These are phyloP conservation scores for Yamadazyma takamatsuzukensis DNA, from an alignment of 805 yeast species.

Conservation along the genomic window DNA sequence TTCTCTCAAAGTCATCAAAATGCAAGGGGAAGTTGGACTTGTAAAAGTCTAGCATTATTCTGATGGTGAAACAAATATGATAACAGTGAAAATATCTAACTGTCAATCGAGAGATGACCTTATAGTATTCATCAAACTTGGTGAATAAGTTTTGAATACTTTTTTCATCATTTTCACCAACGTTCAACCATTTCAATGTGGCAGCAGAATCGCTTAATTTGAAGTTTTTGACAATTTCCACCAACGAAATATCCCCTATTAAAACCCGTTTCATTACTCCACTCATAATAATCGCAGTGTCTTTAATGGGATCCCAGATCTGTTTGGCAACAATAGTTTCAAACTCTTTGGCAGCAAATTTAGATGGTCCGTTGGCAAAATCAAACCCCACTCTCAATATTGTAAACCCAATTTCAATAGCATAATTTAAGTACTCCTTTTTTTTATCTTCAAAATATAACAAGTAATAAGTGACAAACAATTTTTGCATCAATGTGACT, in stretches of 20 bases:
- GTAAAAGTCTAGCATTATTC: constrained; percentile 1
- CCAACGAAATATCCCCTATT: neutral
- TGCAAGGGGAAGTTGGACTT: neutral
- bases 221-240: constrained; percentile 1
- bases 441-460: neutral
- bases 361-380: neutral
- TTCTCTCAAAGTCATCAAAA: neutral
- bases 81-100: constrained; percentile 1
- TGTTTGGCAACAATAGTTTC: constrained; percentile 1
- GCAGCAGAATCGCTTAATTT: neutral
- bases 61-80: constrained; percentile 2
- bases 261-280: constrained; percentile 1
- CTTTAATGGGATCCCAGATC: constrained; percentile 2
- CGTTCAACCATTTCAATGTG: constrained; percentile 1
- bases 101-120: neutral
- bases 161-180: neutral
- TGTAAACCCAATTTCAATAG: no score
- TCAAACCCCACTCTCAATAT: no score
- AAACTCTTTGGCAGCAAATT: neutral
- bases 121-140: constrained; percentile 1
- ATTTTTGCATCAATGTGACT: neutral
- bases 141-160: neutral
- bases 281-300: neutral
- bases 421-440: no score
- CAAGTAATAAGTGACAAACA: constrained; percentile 1